Base-by-base conservation (phyloP, 768 basidiomycete genomes). In the Lactifluus hygrophoroides region DNA sequence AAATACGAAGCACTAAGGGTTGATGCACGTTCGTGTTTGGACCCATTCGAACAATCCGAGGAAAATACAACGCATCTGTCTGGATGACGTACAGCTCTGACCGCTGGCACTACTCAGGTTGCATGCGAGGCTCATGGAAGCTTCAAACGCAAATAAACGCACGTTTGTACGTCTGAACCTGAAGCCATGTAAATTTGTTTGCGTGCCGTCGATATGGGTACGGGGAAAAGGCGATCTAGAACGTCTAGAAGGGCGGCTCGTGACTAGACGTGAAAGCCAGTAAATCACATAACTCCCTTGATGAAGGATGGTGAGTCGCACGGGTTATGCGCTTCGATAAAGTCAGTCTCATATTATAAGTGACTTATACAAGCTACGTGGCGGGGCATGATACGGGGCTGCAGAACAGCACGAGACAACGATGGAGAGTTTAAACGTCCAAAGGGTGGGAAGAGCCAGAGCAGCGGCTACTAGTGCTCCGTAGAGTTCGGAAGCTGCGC, bases 291-390 rank as follows among this genome's bases (percentile, higher is more conserved):
- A 13, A n/a, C 35, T 32, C 13, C 19, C 21, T 23, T n/a, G 28
- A 37, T 25, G 25, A 43, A 44, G n/a, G 43, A 5, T n/a, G 27
- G 8, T 30, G 37, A 11, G 0, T 34, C 17, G n/a, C 11, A 13
- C 19, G 9, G 2, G 38, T 32, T 49, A 27, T 28, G 35, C 9
- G 27, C 14, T 34, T 51, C 30, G 53, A 40, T 16, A 42, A 44
- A 32, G 25, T 23, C 21, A 5, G 43, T 60, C 28, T 60, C 43
- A 51, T 38, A 51, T 60, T 60, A 32, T 56, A 28, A 30, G 14
- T 32, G 44, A n/a, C n/a, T n/a, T n/a, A n/a, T 40, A 51, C 34
- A 56, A 45, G 37, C 30, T 60, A 56, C 54, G 27, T 45, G 48
- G 43, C 34, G 34, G 34, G 44, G 40, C 8, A 45, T 30, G 40